These are phyloP conservation scores for Fusarium newnesense DNA, from an alignment of 2,329 filamentous ascomycete genomes.

Conservation along the genomic window DNA sequence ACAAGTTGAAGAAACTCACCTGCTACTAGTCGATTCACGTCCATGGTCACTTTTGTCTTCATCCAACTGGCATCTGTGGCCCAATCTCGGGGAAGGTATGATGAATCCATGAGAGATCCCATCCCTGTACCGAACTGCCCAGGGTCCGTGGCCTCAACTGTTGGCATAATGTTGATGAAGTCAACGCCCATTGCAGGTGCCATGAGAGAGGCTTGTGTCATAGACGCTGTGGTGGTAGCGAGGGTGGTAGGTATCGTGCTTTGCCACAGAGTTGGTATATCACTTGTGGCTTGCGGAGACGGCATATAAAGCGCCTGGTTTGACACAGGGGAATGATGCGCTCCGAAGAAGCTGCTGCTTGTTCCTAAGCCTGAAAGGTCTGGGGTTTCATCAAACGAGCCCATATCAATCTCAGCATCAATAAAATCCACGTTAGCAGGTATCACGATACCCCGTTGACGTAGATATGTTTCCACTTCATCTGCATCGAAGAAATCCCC, in stretches of 20 bases:
- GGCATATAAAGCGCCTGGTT: conserved; percentile 10
- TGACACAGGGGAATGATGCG: background rate
- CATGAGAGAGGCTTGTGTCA: conserved; percentile 7
- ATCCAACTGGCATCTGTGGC: conserved; percentile 33
- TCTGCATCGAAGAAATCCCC: conserved; percentile 82
- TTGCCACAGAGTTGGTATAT: conserved; percentile 24
- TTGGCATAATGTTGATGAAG: conserved; percentile 15
- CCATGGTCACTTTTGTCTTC: conserved; percentile 49
- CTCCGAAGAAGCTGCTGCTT: conserved; percentile 25
- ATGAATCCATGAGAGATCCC: conserved; percentile 17
- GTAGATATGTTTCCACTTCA: conserved; percentile 80
- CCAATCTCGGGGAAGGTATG: conserved; percentile 33
- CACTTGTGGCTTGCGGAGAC: conserved; percentile 5
- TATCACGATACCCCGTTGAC: conserved; percentile 70
- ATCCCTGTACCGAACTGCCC: conserved; percentile 18
- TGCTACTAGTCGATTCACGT: conserved; percentile 48
- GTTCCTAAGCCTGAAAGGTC: conserved; percentile 4
- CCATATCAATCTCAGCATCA: conserved; percentile 64
- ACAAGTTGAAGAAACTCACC: conserved; percentile 42
- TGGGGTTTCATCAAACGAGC: conserved; percentile 48
- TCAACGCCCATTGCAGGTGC: conserved; percentile 10
- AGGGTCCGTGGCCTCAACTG: background rate
- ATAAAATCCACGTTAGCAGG: conserved; percentile 69
- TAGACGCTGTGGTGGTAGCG: conserved; percentile 12
- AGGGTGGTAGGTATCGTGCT: conserved; percentile 16